Evolutionary conservation across 163 green algal genomes (phyloP).

Genomic region (Chloroidium sp.): DNA sequence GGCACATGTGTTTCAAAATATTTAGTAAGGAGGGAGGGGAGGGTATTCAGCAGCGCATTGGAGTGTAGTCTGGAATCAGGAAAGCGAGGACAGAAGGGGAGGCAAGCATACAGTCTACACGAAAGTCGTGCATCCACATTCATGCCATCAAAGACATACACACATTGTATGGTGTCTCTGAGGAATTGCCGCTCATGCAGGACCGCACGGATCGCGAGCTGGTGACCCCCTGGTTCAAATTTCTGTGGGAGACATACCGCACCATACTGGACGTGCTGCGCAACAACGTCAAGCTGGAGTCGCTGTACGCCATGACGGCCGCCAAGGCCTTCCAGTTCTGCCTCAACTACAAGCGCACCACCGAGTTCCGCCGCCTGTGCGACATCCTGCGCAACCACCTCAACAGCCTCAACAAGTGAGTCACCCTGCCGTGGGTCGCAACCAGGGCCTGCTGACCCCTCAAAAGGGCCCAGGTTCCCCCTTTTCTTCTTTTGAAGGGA

Average conservation of each 20-base stretch:
- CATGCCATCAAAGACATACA: not conserved
- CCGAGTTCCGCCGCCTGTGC: constrained; percentile 95
- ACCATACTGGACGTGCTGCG: constrained; percentile 94
- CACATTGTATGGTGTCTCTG: not conserved
- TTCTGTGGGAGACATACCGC: constrained; percentile 97
- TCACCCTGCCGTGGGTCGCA: too few relatives aligned
- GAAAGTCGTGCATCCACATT: too few relatives aligned
- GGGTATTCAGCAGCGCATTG: too few relatives aligned
- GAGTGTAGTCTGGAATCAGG: too few relatives aligned
- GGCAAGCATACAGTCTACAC: too few relatives aligned
- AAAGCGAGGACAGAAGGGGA: too few relatives aligned
- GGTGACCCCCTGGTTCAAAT: constrained; percentile 99
- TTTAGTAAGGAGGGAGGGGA: too few relatives aligned
- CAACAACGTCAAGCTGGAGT: constrained; percentile 88
- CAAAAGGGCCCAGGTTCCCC: too few relatives aligned
- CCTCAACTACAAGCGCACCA: constrained; percentile 91
- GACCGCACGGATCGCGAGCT: constrained; percentile 91
- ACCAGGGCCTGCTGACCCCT: too few relatives aligned
- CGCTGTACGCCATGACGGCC: constrained; percentile 67
- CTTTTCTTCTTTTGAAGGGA: too few relatives aligned
- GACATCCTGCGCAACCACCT: constrained; percentile 98
- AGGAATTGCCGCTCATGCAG: constrained; percentile 18
- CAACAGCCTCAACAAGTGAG: constrained; percentile 72
- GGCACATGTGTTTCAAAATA: too few relatives aligned
- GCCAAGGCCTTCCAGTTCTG: constrained; percentile 88